Percentiles rank a stretch among this genome's conserved stretches.
Evolutionary conservation across 2,329 filamentous ascomycete species (phyloP).

Genomic region (Annulohypoxylon truncatum): DNA sequence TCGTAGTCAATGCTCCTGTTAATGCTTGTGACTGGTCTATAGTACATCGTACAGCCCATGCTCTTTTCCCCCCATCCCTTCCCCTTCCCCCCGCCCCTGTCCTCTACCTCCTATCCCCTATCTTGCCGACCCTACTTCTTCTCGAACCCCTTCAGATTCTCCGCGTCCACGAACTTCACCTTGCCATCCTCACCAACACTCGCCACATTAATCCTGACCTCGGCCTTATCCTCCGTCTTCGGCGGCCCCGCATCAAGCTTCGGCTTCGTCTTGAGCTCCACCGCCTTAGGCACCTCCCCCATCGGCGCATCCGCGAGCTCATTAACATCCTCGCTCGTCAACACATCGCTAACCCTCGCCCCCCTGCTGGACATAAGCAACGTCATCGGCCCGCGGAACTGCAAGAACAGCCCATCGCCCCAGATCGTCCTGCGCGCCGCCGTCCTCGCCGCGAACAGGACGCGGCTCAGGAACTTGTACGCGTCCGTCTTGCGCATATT

Average conservation of each 20-base stretch:
- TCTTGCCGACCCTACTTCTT: slow-evolving; percentile 24
- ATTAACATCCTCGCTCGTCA: slow-evolving; percentile 83
- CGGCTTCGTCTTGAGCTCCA: slow-evolving; percentile 59
- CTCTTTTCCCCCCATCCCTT: background rate
- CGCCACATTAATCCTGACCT: slow-evolving; percentile 65
- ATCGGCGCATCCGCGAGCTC: slow-evolving; percentile 88
- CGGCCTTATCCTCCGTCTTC: slow-evolving; percentile 50
- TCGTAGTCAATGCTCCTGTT: background rate
- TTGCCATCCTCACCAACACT: slow-evolving; percentile 71
- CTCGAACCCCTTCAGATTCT: slow-evolving; percentile 66
- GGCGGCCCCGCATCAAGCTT: slow-evolving; percentile 47
- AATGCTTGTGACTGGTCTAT: background rate
- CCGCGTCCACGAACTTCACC: slow-evolving; percentile 72
- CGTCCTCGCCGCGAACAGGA: slow-evolving; percentile 77
- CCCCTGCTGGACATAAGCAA: slow-evolving; percentile 91
- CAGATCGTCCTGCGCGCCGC: slow-evolving; percentile 85
- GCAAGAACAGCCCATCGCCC: slow-evolving; percentile 92
- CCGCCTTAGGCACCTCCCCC: slow-evolving; percentile 72
- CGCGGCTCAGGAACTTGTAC: slow-evolving; percentile 76
- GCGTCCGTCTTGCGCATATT: slow-evolving; percentile 76
- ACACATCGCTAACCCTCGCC: slow-evolving; percentile 78
- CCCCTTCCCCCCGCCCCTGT: background rate
- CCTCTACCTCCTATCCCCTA: background rate
- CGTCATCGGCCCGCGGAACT: slow-evolving; percentile 87
- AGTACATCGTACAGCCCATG: background rate